These are phyloP conservation scores for Acephala macrosclerotiorum DNA, from an alignment of 2,329 filamentous ascomycete genomes.

Conservation along the genomic window DNA sequence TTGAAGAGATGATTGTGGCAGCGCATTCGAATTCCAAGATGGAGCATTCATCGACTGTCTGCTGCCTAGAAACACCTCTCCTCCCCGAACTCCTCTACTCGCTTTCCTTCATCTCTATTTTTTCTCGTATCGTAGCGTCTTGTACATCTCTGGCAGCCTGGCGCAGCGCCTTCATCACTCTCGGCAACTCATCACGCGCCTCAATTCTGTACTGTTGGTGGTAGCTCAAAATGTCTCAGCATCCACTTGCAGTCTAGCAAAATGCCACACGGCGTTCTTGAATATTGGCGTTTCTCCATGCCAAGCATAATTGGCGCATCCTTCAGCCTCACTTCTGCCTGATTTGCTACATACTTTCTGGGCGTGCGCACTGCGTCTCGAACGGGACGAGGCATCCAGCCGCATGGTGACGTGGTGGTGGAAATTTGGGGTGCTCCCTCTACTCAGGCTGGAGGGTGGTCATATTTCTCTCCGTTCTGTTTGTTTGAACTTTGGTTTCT, in stretches of 20 bases:
- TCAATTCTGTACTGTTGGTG: not conserved
- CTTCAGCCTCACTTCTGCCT: not conserved
- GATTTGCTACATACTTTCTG: not conserved
- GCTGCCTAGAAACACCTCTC: not conserved
- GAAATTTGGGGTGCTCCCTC: not conserved
- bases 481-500: not conserved
- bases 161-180: not conserved
- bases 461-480: not conserved
- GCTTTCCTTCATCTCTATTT: not conserved
- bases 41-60: not conserved
- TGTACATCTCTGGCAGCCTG: not conserved
- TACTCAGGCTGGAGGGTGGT: not conserved
- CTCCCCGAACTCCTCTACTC: too few species aligned
- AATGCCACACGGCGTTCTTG: not conserved
- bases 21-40: not conserved
- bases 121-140: not conserved
- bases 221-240: not conserved
- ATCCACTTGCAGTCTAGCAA: not conserved
- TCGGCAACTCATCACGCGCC: not conserved
- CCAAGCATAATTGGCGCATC: not conserved
- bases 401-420: not conserved
- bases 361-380: not conserved
- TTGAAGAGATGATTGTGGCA: not conserved
- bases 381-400: not conserved
- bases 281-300: constrained; percentile 1